phyloP scores from a whole-genome alignment of 805 yeast genomes.

The Candida peoriensis region DNA sequence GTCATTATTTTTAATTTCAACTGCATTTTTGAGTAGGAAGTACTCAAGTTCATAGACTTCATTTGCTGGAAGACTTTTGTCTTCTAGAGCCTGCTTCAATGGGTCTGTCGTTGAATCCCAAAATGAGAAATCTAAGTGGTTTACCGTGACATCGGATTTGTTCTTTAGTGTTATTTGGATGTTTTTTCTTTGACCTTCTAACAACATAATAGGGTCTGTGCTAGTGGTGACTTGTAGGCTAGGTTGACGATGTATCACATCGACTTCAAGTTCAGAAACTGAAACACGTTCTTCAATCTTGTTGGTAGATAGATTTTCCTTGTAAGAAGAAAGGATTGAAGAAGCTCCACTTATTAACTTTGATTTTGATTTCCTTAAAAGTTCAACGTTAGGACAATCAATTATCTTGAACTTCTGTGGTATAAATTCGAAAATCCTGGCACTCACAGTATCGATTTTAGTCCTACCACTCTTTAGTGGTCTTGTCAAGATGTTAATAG shows the following conservation, averaged over 20 bases:
- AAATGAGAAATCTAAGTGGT: constrained; percentile 54
- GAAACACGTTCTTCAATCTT: constrained; percentile 15
- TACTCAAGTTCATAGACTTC: constrained; percentile 77
- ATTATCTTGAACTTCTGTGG: constrained; percentile 40
- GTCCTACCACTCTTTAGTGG: constrained; percentile 47
- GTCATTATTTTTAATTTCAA: constrained; percentile 33
- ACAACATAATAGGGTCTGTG: constrained; percentile 56
- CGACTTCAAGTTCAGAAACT: constrained; percentile 25
- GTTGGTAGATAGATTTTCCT: constrained; percentile 13
- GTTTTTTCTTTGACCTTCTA: constrained; percentile 66
- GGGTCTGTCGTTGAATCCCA: constrained; percentile 72
- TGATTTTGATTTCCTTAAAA: constrained; percentile 25
- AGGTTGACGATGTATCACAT: constrained; percentile 53
- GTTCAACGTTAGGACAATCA: constrained; percentile 25
- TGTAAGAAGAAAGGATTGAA: constrained; percentile 7
- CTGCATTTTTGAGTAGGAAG: constrained; percentile 53
- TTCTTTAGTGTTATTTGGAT: constrained; percentile 54
- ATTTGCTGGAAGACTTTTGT: constrained; percentile 43
- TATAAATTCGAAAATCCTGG: constrained; percentile 47
- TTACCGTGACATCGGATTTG: constrained; percentile 49
- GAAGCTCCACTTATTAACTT: not conserved
- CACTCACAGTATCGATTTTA: constrained; percentile 44
- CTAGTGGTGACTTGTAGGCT: constrained; percentile 45
- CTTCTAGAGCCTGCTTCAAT: constrained; percentile 48
- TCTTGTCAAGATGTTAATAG: constrained; percentile 39